phyloP scores from a whole-genome alignment of 352 stramenopile genomes.

The Phytophthora citrophthora region DNA sequence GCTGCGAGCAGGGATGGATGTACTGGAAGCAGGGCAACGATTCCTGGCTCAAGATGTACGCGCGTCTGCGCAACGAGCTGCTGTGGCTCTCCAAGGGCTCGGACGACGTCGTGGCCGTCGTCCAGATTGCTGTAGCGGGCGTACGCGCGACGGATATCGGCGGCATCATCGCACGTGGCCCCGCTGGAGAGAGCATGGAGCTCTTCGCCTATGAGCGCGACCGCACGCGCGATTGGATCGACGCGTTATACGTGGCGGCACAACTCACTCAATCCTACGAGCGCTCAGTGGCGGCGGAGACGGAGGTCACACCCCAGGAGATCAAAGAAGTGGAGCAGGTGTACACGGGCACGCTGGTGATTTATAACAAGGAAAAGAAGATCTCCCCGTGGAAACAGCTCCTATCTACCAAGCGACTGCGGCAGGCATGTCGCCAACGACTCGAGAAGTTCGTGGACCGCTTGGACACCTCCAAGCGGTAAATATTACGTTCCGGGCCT shows the following conservation, averaged over 20 bases:
- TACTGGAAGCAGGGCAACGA: constrained; percentile 72
- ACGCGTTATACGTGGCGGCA: constrained; percentile 70
- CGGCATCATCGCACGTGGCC: constrained; percentile 53
- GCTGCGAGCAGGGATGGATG: constrained; percentile 65
- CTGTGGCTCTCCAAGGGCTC: constrained; percentile 69
- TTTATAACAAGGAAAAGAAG: constrained; percentile 69
- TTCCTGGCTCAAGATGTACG: constrained; percentile 84
- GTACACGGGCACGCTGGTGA: constrained; percentile 72
- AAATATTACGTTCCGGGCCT: constrained; percentile 22
- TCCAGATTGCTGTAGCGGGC: constrained; percentile 71
- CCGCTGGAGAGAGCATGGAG: constrained; percentile 74
- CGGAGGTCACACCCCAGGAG: constrained; percentile 24
- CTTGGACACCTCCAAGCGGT: constrained; percentile 53
- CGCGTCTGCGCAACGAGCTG: constrained; percentile 69
- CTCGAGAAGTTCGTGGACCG: constrained; percentile 70
- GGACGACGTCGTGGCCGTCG: constrained; percentile 46
- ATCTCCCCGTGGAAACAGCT: constrained; percentile 54
- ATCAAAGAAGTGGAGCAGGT: constrained; percentile 48
- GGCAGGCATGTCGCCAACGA: constrained; percentile 50
- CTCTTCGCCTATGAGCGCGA: constrained; percentile 74
- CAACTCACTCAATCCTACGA: constrained; percentile 57
- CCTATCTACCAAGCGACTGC: constrained; percentile 41
- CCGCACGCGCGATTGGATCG: constrained; percentile 59
- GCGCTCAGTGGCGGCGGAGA: constrained; percentile 37
- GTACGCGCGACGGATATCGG: constrained; percentile 57